These are phyloP conservation scores for Tothia fuscella DNA, from an alignment of 2,329 filamentous ascomycete species.

Conservation along the genomic window DNA sequence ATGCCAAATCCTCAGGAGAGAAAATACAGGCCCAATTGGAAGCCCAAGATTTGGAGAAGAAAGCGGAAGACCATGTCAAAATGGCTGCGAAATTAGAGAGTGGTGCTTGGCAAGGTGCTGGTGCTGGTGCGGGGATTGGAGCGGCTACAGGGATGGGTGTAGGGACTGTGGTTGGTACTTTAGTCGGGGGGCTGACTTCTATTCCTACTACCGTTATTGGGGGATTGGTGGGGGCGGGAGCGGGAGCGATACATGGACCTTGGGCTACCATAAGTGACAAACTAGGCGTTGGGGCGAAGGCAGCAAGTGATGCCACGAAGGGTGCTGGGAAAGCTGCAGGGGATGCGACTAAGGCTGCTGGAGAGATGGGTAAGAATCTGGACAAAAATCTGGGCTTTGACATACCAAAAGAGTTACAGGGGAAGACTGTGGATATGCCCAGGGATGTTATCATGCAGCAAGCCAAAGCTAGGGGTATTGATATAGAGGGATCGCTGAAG, in stretches of 20 bases:
- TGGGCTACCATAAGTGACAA: too few species aligned
- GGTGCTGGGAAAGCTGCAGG: too few species aligned
- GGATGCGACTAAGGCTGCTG: too few species aligned
- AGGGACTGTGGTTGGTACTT: constrained; percentile 29
- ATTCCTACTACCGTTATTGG: constrained; percentile 29
- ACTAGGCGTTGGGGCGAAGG: too few species aligned
- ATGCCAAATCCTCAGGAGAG: background rate
- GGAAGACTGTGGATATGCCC: too few species aligned
- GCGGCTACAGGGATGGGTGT: constrained; percentile 29
- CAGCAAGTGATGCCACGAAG: too few species aligned
- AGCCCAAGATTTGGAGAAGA: constrained; percentile 19
- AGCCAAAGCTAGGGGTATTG: too few species aligned
- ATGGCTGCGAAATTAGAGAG: constrained; percentile 15
- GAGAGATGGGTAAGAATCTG: too few species aligned
- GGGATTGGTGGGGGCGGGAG: constrained; percentile 28
- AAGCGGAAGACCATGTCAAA: constrained; percentile 19
- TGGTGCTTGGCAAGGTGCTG: constrained; percentile 29
- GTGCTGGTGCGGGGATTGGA: constrained; percentile 31
- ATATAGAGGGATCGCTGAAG: too few species aligned
- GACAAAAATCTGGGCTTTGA: too few species aligned
- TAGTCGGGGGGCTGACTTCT: constrained; percentile 28
- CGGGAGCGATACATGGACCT: constrained; percentile 30
- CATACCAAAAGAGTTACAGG: too few species aligned
- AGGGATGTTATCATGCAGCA: too few species aligned
- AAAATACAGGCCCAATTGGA: constrained; percentile 16